phyloP scores from a whole-genome alignment of 2,329 filamentous ascomycete species.

The Byssothecium circinans region DNA sequence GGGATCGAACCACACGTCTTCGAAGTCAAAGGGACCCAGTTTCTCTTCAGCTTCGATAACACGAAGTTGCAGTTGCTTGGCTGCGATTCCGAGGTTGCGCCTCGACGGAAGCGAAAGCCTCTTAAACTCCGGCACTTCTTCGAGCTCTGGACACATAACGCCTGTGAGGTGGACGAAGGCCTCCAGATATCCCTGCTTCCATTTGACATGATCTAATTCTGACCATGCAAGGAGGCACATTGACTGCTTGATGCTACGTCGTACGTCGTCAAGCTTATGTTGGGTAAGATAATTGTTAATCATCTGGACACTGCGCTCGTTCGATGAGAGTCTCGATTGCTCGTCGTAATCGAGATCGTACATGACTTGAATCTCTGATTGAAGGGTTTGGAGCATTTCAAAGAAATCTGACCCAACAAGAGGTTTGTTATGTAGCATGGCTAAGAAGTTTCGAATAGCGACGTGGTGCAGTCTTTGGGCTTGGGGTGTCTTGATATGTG shows the following conservation, averaged over 20 bases:
- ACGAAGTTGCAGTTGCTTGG: slow-evolving; percentile 63
- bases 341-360: slow-evolving; percentile 48
- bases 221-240: slow-evolving; percentile 67
- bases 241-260: slow-evolving; percentile 62
- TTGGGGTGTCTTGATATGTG: slow-evolving; percentile 49
- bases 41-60: slow-evolving; percentile 65
- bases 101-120: slow-evolving; percentile 63
- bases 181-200: slow-evolving; percentile 69
- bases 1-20: slow-evolving; percentile 59
- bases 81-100: slow-evolving; percentile 63
- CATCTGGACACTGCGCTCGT: slow-evolving; percentile 56
- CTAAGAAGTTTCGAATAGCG: slow-evolving; percentile 70
- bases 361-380: slow-evolving; percentile 60
- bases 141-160: slow-evolving; percentile 50
- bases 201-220: slow-evolving; percentile 62
- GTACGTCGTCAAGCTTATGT: slow-evolving; percentile 65
- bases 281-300: slow-evolving; percentile 64
- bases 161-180: slow-evolving; percentile 68
- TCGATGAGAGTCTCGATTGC: slow-evolving; percentile 29
- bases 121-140: slow-evolving; percentile 60
- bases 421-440: slow-evolving; percentile 64
- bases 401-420: slow-evolving; percentile 66
- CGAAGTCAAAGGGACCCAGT: slow-evolving; percentile 62
- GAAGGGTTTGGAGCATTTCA: slow-evolving; percentile 65
- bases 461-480: slow-evolving; percentile 62